Percentiles rank a stretch among this genome's conserved stretches.
phyloP scores from a whole-genome alignment of 306 rosid species.

The Quercus wislizeni region DNA sequence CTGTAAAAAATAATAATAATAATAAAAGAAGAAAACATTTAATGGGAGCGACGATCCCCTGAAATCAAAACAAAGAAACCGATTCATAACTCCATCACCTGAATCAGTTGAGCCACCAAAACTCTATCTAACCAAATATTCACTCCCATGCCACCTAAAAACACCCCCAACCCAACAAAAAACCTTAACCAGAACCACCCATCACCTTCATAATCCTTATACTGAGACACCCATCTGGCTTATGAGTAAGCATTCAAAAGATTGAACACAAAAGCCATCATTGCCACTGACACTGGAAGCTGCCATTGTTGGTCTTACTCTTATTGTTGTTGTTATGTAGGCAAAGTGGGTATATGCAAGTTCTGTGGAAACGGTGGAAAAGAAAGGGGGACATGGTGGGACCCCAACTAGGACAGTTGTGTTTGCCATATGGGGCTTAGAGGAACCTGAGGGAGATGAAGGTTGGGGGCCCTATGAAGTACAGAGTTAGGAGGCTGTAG shows the following conservation, averaged over 20 bases:
- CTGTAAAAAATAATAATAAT: too few species aligned
- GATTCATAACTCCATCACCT: too few species aligned
- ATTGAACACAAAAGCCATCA: conserved; percentile 55
- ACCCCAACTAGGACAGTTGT: conserved; percentile 74
- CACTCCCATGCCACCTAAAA: conserved; percentile 51
- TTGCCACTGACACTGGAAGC: conserved; percentile 56
- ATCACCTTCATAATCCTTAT: conserved; percentile 32
- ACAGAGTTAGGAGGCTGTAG: conserved; percentile 36
- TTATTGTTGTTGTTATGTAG: conserved; percentile 13
- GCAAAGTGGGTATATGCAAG: conserved; percentile 62
- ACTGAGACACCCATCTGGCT: conserved; percentile 60
- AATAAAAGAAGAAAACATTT: too few species aligned
- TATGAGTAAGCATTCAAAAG: conserved; percentile 62
- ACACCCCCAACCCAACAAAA: conserved; percentile 35
- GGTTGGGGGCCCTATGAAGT: conserved; percentile 59
- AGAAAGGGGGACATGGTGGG: conserved; percentile 63
- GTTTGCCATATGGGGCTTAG: conserved; percentile 89
- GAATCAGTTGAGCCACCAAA: conserved; percentile 27
- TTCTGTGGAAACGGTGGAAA: conserved; percentile 66
- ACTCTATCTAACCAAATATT: conserved; percentile 66
- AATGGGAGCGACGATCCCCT: too few species aligned
- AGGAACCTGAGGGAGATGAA: conserved; percentile 54
- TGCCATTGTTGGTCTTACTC: conserved; percentile 10
- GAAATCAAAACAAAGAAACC: too few species aligned
- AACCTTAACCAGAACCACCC: conserved; percentile 51